phyloP scores from a whole-genome alignment of 805 yeast species.

The Yarrowia sp. region DNA sequence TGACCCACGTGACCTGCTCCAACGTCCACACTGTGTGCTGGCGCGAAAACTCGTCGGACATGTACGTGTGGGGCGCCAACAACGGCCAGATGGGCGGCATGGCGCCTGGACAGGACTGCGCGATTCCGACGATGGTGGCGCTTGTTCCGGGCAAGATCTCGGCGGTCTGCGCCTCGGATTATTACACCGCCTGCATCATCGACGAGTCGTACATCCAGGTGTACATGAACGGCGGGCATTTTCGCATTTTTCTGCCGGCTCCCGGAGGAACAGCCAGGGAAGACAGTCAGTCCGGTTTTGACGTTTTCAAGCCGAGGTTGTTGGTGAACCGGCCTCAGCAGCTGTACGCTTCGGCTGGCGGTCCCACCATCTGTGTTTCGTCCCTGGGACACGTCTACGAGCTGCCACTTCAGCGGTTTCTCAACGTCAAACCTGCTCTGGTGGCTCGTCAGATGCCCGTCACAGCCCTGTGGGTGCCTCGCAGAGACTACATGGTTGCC shows the following conservation, averaged over 20 bases:
- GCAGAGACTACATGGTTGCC: conserved; percentile 61
- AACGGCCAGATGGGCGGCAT: conserved; percentile 77
- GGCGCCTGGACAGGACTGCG: conserved; percentile 52
- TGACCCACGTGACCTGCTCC: conserved; percentile 55
- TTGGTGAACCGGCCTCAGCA: conserved; percentile 39
- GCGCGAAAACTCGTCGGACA: conserved; percentile 52
- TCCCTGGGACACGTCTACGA: conserved; percentile 45
- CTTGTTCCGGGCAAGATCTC: conserved; percentile 59
- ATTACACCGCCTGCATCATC: conserved; percentile 70
- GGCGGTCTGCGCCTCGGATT: conserved; percentile 68
- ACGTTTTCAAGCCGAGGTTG: conserved; percentile 41
- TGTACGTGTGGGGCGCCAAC: conserved; percentile 79
- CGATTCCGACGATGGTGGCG: conserved; percentile 53
- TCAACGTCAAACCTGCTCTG: conserved; percentile 40
- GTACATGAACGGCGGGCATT: conserved; percentile 63
- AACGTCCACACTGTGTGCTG: conserved; percentile 72
- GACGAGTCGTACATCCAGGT: conserved; percentile 67
- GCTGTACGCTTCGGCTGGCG: conserved; percentile 44
- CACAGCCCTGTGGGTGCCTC: conserved; percentile 45
- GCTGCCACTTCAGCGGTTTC: conserved; percentile 44
- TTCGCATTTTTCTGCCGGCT: conserved; percentile 53
- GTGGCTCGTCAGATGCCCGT: conserved; percentile 41
- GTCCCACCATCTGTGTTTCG: conserved; percentile 43
- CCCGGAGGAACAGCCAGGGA: conserved; percentile 43
- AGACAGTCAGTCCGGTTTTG: conserved; percentile 40